phyloP scores from a whole-genome alignment of 768 basidiomycete genomes.

The Strobilomyces confusus region DNA sequence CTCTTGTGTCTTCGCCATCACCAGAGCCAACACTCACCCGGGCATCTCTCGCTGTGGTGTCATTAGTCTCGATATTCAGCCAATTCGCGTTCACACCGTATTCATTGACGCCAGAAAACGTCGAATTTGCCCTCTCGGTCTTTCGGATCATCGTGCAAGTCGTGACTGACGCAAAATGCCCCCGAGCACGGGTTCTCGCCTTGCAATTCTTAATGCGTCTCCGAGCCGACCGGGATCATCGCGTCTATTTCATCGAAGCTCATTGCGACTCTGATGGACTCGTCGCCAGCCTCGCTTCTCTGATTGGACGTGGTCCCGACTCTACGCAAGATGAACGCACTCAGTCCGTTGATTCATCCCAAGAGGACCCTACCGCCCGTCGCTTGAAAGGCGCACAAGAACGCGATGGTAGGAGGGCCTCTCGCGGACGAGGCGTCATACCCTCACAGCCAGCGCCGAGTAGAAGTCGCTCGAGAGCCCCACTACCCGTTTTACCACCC shows the following conservation, averaged over 20 bases:
- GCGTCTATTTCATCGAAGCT: constrained; percentile 62
- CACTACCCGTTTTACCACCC: constrained; percentile 29
- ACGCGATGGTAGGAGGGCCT: constrained; percentile 46
- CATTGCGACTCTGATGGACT: constrained; percentile 56
- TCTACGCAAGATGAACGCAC: constrained; percentile 27
- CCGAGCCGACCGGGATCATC: constrained; percentile 86
- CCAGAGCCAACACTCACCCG: constrained; percentile 36
- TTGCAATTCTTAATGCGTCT: constrained; percentile 88
- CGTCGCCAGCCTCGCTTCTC: constrained; percentile 52
- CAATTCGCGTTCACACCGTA: constrained; percentile 70
- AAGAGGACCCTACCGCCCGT: constrained; percentile 33
- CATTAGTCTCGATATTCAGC: constrained; percentile 62
- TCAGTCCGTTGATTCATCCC: constrained; percentile 19
- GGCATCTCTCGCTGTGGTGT: constrained; percentile 56
- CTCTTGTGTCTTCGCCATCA: constrained; percentile 24
- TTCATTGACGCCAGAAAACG: constrained; percentile 42
- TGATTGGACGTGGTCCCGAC: constrained; percentile 52
- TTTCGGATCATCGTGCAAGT: constrained; percentile 51
- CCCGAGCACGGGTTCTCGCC: constrained; percentile 62
- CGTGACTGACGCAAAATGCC: constrained; percentile 42
- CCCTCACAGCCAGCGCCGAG: constrained; percentile 48
- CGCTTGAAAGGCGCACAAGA: constrained; percentile 50
- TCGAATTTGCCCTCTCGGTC: constrained; percentile 50
- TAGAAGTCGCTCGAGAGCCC: constrained; percentile 60
- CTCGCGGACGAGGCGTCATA: constrained; percentile 47